Percentiles rank a stretch among this genome's conserved stretches.
These are phyloP conservation scores for Leishmania amazonensis DNA, from an alignment of 208 protist species.

Conservation along the genomic window DNA sequence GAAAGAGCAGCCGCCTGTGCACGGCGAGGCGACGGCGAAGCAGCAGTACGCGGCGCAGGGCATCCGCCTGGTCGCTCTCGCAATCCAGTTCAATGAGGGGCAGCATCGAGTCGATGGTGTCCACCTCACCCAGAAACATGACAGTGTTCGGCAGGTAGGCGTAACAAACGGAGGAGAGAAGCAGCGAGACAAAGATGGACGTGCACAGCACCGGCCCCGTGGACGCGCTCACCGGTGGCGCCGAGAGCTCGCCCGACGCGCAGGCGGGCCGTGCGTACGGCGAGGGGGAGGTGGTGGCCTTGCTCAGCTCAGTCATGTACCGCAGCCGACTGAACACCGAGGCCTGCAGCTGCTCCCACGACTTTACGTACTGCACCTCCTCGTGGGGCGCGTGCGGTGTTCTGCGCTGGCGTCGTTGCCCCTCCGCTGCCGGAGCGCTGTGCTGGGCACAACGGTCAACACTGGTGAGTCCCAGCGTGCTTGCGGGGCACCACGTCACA, in stretches of 20 bases:
- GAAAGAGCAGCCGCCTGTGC: slow-evolving; percentile 48
- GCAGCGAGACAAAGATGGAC: slow-evolving; percentile 32
- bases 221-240: background rate
- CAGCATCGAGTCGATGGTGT: slow-evolving; percentile 70
- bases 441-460: background rate
- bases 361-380: slow-evolving; percentile 34
- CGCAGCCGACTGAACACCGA: slow-evolving; percentile 31
- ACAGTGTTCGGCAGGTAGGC: slow-evolving; percentile 57
- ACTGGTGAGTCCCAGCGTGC: slow-evolving; percentile 25
- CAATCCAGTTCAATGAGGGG: slow-evolving; percentile 42
- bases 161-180: slow-evolving; percentile 44
- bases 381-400: background rate
- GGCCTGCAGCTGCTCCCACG: slow-evolving; percentile 40
- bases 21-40: slow-evolving; percentile 55
- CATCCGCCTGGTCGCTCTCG: slow-evolving; percentile 71
- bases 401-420: background rate
- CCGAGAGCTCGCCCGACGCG: background rate
- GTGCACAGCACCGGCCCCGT: slow-evolving; percentile 22
- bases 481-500: slow-evolving; percentile 50
- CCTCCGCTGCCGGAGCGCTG: background rate
- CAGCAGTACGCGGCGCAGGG: slow-evolving; percentile 58
- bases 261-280: background rate
- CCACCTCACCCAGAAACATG: slow-evolving; percentile 54
- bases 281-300: background rate
- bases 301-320: slow-evolving; percentile 4